Evolutionary conservation across 164 flowering plant genomes (phyloP), one percentile per base, ranked within the genome.

Genomic region (Vitis vinifera): DNA sequence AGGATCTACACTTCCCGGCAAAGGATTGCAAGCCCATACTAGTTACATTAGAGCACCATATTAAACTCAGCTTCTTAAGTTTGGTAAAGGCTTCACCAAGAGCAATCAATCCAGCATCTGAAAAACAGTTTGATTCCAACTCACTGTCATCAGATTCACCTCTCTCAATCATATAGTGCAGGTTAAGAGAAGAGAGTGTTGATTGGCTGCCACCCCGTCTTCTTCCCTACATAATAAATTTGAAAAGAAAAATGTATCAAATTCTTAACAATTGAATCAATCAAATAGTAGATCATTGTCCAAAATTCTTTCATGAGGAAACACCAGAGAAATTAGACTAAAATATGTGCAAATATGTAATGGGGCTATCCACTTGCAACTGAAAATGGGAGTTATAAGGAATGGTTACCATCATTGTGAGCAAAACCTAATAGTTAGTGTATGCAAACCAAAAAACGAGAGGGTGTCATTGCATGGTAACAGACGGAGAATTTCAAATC

Each of bases 21-120:
- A 88, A 63, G 29, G 94, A 86, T 73, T 59, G 79, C 58, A 94
- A 73, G 44, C 99, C 99, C 29, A 30, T 47, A 69, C 80, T 87
- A 7, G 97, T 76, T 29, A 88, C 82, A 66, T 78, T 82, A 49
- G 97, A 87, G 78, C 99, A 94, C 99, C 97, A 94, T 27, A 92
- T 83, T 72, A 94, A 84, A 84, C 93, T 91, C 80, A 94, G 69
- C 67, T 86, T 92, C 71, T 92, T 91, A 44, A 94, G 86, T 61
- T 80, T 85, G 0, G 71, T 51, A 73, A 88, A 92, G 47, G 89
- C 86, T 55, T 83, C 85, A 10, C 79, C 88, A 59, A 94, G 78
- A 59, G 83, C 82, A 73, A 55, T 70, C 81, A 94, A 60, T 37
- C 95, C 97, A 74, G 77, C 81, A 85, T 94, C 95, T 10, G 98